These are phyloP conservation scores for Teratosphaeria pseudoeucalypti DNA, from an alignment of 2,329 filamentous ascomycete genomes.

Conservation along the genomic window DNA sequence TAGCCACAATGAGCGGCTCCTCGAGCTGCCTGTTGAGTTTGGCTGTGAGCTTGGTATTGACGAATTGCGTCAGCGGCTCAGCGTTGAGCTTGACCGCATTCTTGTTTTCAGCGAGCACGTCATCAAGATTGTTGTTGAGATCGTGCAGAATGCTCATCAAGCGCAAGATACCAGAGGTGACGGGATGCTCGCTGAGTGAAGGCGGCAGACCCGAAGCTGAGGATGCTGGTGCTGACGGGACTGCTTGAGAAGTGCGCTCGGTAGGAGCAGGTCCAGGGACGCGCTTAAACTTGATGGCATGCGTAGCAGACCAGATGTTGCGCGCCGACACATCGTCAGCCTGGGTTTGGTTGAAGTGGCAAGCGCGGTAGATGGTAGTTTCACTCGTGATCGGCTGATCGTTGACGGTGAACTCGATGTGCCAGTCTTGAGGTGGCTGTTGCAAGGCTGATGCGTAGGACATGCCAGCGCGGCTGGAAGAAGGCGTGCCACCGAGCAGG, in stretches of 20 bases:
- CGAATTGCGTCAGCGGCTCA: constrained; percentile 85
- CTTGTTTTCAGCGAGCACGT: constrained; percentile 72
- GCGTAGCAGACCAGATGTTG: constrained; percentile 76
- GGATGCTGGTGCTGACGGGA: constrained; percentile 41
- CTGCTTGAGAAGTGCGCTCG: constrained; percentile 47
- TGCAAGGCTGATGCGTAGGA: constrained; percentile 81
- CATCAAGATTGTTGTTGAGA: constrained; percentile 85
- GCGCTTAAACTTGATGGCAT: constrained; percentile 84
- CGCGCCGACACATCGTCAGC: constrained; percentile 58
- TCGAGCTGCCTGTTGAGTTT: constrained; percentile 96
- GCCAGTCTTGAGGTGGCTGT: constrained; percentile 80
- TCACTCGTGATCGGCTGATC: constrained; percentile 77
- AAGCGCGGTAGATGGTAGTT: constrained; percentile 90
- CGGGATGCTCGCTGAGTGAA: constrained; percentile 72
- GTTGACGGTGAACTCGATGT: constrained; percentile 88
- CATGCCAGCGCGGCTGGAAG: constrained; percentile 44
- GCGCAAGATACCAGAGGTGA: constrained; percentile 76
- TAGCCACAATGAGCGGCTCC: constrained; percentile 92
- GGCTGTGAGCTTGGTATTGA: constrained; percentile 95
- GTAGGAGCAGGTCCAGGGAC: constrained; percentile 72
- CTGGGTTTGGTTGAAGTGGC: constrained; percentile 59
- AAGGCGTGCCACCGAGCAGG: constrained; percentile 32
- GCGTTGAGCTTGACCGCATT: constrained; percentile 54
- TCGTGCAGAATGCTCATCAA: constrained; percentile 85
- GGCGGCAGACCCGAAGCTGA: constrained; percentile 57